Percentiles rank a stretch among this genome's conserved stretches.
These are phyloP conservation scores for Aspergillus uvarum DNA, from an alignment of 2,329 filamentous ascomycete genomes.

Conservation along the genomic window DNA sequence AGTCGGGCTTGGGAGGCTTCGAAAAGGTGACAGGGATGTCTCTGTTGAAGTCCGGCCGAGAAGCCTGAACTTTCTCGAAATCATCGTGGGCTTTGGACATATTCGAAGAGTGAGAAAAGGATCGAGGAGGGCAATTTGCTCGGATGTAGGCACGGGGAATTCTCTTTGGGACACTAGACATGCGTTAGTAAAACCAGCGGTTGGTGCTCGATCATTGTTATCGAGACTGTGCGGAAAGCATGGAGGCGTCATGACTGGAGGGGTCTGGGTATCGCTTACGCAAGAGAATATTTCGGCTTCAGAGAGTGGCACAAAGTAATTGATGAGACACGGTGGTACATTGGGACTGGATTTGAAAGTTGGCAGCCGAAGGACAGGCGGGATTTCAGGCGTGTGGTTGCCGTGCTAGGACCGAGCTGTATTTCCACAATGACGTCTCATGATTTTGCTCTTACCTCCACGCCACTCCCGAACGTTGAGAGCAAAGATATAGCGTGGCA, in stretches of 20 bases:
- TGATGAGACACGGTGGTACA: not conserved
- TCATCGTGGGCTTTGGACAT: constrained; percentile 29
- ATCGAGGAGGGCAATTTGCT: not conserved
- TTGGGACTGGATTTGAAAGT: not conserved
- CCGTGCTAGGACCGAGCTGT: not conserved
- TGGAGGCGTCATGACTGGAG: not conserved
- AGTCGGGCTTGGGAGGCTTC: constrained; percentile 43
- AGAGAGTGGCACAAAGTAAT: not conserved
- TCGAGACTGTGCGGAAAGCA: not conserved
- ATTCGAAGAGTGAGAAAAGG: constrained; percentile 16
- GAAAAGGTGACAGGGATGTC: constrained; percentile 36
- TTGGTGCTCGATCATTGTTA: not conserved
- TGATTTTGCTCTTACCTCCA: not conserved
- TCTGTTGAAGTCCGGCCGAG: constrained; percentile 43
- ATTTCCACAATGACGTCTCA: constrained; percentile 10
- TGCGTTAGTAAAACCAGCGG: not conserved
- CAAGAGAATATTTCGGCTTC: not conserved
- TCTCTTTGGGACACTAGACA: not conserved
- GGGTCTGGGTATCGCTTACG: not conserved
- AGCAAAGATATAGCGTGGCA: constrained; percentile 8
- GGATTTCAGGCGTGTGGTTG: not conserved
- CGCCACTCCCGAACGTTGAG: not conserved
- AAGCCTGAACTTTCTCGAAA: constrained; percentile 43
- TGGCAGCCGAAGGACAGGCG: not conserved
- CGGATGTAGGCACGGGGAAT: not conserved